Base-by-base conservation (phyloP, 768 basidiomycete genomes). In the Hortiboletus flavorubellus region DNA sequence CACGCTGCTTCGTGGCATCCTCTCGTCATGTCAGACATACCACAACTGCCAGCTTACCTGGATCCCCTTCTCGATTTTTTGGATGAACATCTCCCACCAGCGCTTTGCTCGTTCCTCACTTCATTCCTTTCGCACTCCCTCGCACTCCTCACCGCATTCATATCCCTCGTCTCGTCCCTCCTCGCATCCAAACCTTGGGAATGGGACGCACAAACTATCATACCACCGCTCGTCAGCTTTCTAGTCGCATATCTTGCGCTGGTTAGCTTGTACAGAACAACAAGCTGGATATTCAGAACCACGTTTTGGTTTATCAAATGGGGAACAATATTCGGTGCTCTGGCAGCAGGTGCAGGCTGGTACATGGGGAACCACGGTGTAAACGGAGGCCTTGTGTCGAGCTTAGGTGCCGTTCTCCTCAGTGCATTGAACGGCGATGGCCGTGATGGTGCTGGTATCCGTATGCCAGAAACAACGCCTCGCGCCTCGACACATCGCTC, bases 241-340 rank as follows among this genome's bases (percentile, higher is more conserved):
- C 69, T 91, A 49, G 78, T 80, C 5, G 85, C 88, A 18, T 93
- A 92, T 70, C 77, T 91, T 56, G 87, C 88, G 4, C 75, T 93
- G n/a, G 58, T 85, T 40, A 89, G 84, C 66, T 70, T 91, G 49
- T 91, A 91, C 72, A 86, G 88, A 56, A 91, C 91, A 5, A 85
- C 89, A 12, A 79, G 78, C 23, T 91, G 87, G 85, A 76, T 87
- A 62, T 71, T 91, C 59, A 80, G 87, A 56, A 82, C 81, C 34
- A 74, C 72, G 29, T 68, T 90, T 59, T 90, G 81, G 77, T 79
- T 89, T 63, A 67, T 88, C 63, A 93, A 93, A 71, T 93, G 90
- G 90, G 86, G 85, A 23, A 72, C 76, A 11, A 72, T 93, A 45
- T 56, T 89, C 9, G 79, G 76, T 12, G 69, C 76, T 2, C 62